Base-by-base conservation (phyloP, 495 filamentous ascomycete genomes). In the Podospora conica region DNA sequence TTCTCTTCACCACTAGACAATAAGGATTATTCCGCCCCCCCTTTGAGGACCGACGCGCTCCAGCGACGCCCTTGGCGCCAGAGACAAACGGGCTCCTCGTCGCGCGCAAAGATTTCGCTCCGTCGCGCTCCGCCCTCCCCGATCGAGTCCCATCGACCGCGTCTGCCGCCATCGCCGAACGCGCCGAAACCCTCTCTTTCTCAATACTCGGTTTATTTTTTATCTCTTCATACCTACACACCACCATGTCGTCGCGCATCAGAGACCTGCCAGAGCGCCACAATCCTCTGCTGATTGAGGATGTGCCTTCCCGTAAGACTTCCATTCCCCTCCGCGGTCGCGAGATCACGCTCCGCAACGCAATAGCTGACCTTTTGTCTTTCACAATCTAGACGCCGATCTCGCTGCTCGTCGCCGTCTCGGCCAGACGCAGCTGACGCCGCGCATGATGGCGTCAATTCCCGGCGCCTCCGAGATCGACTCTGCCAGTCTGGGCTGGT, bases 371-470 rank as follows among this genome's bases (percentile, higher is more conserved):
- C 63, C 22, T 23, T 53, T 8, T 23, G 12, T 48, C 28, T 20
- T 6, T 22, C 29, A 7, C 23, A 21, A 11, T 48, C 60, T 73
- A 97, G 93, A 93, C 79, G 82, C 88, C 66, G 88, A 92, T 64
- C 89, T 98, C 55, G 87, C 96, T 68, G 80, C 86, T 73, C 88
- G 91, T 73, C 90, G 95, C 71, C 89, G 93, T 60, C 83, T 98
- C 25, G 96, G 95, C 53, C 92, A 96, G 79, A 98, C 95, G 8
- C 87, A 96, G 75, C 83, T 98, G 63, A 84, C 87, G 18, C 89
- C 91, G n/a, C 94, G 91, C 78, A 82, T 83, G 79, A 83, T 72
- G 82, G 85, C 69, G 78, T 89, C 74, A 75, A 87, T 65, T 82
- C 87, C 73, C 81, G 85, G 55, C 80, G 87, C 61, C 40, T 48